A percentile compares a stretch with the other conserved stretches of the same genome.
Evolutionary conservation across 2,329 filamentous ascomycete genomes (phyloP).

Genomic region (Fusarium globosum): DNA sequence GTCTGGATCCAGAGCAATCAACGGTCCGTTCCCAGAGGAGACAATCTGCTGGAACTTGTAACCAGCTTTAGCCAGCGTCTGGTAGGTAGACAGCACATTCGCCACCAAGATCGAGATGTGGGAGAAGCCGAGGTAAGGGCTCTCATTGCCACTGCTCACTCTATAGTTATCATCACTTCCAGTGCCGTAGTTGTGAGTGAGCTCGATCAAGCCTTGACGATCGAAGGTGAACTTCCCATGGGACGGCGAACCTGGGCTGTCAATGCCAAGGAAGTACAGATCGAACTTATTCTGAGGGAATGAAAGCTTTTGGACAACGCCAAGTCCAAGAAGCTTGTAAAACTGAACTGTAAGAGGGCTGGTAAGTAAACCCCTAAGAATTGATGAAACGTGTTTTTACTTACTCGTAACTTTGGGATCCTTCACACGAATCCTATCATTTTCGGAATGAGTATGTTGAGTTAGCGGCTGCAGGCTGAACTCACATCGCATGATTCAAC

Average conservation of each 20-base stretch:
- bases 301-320: not conserved
- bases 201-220: not conserved
- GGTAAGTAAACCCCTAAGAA: not conserved
- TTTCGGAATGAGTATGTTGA: not conserved
- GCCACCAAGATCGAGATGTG: not conserved
- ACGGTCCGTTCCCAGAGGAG: no score
- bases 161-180: not conserved
- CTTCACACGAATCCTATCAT: not conserved
- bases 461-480: accelerated
- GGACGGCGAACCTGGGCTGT: not conserved
- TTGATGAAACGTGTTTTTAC: not conserved
- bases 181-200: not conserved
- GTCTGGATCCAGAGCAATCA: not conserved
- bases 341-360: not conserved
- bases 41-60: not conserved
- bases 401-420: not conserved
- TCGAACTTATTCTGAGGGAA: not conserved
- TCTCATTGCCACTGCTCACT: not conserved
- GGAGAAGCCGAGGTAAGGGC: not conserved
- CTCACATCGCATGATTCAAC: not conserved
- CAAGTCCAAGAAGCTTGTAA: not conserved
- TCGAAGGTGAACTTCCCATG: not conserved
- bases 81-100: not conserved
- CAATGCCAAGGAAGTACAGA: not conserved
- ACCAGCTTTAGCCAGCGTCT: not conserved